Percentiles rank a stretch among this genome's conserved stretches.
Conservation (phyloP, 306 rosid genomes). For the Aeschynomene evenia region DNA sequence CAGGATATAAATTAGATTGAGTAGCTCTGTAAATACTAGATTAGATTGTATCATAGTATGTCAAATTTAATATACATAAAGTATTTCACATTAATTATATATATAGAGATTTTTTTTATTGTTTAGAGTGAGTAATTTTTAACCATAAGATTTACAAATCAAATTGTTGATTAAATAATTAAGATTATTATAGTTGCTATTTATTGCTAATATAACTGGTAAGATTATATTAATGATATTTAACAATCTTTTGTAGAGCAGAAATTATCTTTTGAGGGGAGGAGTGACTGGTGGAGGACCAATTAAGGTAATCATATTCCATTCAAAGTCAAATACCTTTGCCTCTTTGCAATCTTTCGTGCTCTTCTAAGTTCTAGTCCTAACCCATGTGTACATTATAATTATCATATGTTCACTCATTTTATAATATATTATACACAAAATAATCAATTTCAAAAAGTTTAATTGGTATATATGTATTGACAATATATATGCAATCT, state of each 20-base stretch:
- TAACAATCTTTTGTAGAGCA: background rate
- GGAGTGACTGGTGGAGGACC: background rate
- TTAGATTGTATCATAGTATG: too few relatives aligned
- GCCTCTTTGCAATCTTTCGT: background rate
- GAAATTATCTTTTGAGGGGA: background rate
- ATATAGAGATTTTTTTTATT: too few relatives aligned
- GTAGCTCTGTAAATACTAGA: too few relatives aligned
- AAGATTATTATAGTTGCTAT: background rate
- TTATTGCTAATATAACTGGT: background rate
- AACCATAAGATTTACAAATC: too few relatives aligned
- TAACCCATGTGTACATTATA: conserved; percentile 16
- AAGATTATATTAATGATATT: background rate
- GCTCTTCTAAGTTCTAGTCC: background rate
- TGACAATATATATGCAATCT: too few relatives aligned
- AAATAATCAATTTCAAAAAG: background rate
- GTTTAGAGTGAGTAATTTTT: too few relatives aligned
- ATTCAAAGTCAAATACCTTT: background rate
- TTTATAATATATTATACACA: background rate
- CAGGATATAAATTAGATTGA: too few relatives aligned
- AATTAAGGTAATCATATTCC: background rate
- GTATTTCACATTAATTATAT: too few relatives aligned
- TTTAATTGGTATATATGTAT: too few relatives aligned
- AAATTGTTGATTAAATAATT: background rate
- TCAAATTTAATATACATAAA: too few relatives aligned
- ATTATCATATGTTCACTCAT: background rate